phyloP scores from a whole-genome alignment of 2,329 filamentous ascomycete species.

The Aspergillus piperis region DNA sequence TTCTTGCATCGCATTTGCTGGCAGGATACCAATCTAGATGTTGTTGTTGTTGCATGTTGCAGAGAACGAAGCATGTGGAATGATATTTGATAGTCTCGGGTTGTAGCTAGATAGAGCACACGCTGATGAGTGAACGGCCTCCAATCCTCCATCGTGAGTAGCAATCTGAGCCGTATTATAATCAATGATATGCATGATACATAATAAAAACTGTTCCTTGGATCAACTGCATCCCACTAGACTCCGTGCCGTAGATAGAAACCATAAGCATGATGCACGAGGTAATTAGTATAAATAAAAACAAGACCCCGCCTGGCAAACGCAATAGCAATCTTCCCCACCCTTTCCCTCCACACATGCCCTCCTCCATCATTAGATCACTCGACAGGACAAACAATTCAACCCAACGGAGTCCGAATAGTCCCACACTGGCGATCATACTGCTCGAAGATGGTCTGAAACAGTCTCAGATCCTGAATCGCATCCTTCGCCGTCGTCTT shows the following conservation, averaged over 20 bases:
- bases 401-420: conserved; percentile 37
- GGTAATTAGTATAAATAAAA: too few relatives aligned
- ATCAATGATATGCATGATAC: not conserved
- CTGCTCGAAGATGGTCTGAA: conserved; percentile 38
- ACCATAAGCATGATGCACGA: too few relatives aligned
- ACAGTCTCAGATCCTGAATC: conserved; percentile 38
- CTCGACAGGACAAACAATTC: not conserved
- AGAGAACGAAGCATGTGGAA: conserved; percentile 10
- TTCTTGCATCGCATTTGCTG: conserved; percentile 13
- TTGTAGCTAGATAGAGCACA: not conserved
- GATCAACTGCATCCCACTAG: too few relatives aligned
- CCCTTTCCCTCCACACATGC: too few relatives aligned
- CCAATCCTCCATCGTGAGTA: not conserved
- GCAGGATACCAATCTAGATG: not conserved
- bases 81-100: not conserved
- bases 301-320: too few relatives aligned
- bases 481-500: conserved; percentile 42
- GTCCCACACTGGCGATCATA: conserved; percentile 40
- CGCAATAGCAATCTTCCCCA: too few relatives aligned
- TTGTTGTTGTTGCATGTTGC: not conserved
- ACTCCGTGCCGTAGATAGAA: too few relatives aligned
- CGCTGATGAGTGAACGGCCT: not conserved
- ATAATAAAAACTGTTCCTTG: not conserved
- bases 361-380: too few relatives aligned
- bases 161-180: not conserved